A percentile compares a stretch with the other conserved stretches of the same genome.
Conservation (phyloP, 371 early-diverging fungal genomes). For the Mucor piriformis region DNA sequence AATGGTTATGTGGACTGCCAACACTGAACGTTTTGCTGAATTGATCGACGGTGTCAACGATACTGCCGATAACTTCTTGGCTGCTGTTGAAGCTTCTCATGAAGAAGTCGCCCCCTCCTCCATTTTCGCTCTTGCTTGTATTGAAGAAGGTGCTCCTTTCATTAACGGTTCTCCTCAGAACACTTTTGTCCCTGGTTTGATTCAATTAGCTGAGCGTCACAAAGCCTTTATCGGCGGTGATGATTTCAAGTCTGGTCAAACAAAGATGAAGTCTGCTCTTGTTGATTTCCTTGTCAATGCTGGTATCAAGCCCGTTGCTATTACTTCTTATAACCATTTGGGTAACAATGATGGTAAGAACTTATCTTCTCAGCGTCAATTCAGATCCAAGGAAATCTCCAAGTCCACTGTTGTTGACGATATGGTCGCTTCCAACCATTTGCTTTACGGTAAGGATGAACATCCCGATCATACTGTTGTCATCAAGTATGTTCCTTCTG, state of each 20-base stretch:
- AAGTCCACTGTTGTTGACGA: conserved; percentile 98
- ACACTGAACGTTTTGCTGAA: conserved; percentile 91
- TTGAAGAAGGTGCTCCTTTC: conserved; percentile 92
- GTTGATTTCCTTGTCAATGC: conserved; percentile 97
- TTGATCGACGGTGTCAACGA: conserved; percentile 93
- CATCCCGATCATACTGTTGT: conserved; percentile 97
- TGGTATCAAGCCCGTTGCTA: conserved; percentile 96
- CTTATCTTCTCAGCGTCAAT: conserved; percentile 94
- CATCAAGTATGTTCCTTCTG: conserved; percentile 97
- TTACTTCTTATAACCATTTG: conserved; percentile 97
- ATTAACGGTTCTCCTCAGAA: conserved; percentile 98
- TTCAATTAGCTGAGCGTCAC: conserved; percentile 87
- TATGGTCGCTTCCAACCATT: conserved; percentile 92
- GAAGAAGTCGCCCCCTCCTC: conserved; percentile 94
- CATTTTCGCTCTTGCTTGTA: conserved; percentile 94
- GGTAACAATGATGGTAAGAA: conserved; percentile 99
- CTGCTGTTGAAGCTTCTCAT: conserved; percentile 79
- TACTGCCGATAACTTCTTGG: conserved; percentile 89
- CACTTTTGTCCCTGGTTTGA: conserved; percentile 95
- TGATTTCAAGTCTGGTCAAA: conserved; percentile 99
- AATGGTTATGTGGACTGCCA: conserved; percentile 97
- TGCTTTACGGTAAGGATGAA: conserved; percentile 86
- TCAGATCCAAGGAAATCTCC: conserved; percentile 97
- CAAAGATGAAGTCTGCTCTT: conserved; percentile 97
- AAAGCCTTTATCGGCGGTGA: conserved; percentile 94